Percentiles rank a stretch among this genome's conserved stretches.
phyloP scores from a whole-genome alignment of 371 early-diverging fungal genomes.

The Zychaea mexicana region DNA sequence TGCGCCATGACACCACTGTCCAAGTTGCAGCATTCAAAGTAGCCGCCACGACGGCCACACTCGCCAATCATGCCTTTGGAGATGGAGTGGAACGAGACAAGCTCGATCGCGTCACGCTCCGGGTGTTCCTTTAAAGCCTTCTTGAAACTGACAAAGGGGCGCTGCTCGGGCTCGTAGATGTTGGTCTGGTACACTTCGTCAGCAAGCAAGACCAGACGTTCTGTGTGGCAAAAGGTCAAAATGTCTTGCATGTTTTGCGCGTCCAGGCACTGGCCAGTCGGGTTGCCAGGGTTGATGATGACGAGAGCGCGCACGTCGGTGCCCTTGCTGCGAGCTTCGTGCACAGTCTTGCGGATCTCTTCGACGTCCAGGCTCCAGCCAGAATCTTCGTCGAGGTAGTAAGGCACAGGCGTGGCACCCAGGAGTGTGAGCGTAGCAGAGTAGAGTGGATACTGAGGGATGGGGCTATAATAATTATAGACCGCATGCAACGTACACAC shows the following conservation, averaged over 20 bases:
- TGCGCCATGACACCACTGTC: constrained; percentile 75
- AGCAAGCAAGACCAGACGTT: constrained; percentile 86
- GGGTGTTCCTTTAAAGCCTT: constrained; percentile 71
- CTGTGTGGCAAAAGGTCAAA: constrained; percentile 82
- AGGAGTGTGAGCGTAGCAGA: constrained; percentile 91
- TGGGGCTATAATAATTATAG: constrained; percentile 54
- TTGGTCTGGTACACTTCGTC: constrained; percentile 99
- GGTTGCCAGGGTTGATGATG: constrained; percentile 98
- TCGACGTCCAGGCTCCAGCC: constrained; percentile 80
- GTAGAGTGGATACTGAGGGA: constrained; percentile 98
- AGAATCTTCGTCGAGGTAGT: constrained; percentile 86
- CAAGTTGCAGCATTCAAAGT: constrained; percentile 92
- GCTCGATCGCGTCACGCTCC: constrained; percentile 69
- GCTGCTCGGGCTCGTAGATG: constrained; percentile 75
- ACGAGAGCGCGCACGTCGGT: constrained; percentile 91
- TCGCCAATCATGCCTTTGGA: constrained; percentile 99
- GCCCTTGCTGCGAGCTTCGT: constrained; percentile 71
- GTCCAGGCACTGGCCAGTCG: constrained; percentile 90
- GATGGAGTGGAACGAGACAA: constrained; percentile 95
- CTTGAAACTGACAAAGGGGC: constrained; percentile 95
- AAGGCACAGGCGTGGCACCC: constrained; percentile 85
- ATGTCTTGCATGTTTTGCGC: constrained; percentile 86
- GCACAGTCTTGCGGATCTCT: constrained; percentile 65
- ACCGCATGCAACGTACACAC: too few species aligned
- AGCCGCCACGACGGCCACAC: constrained; percentile 98